Percentiles rank a stretch among this genome's conserved stretches.
These are phyloP conservation scores for Pichia paraexigua DNA, from an alignment of 805 yeast species.

Conservation along the genomic window DNA sequence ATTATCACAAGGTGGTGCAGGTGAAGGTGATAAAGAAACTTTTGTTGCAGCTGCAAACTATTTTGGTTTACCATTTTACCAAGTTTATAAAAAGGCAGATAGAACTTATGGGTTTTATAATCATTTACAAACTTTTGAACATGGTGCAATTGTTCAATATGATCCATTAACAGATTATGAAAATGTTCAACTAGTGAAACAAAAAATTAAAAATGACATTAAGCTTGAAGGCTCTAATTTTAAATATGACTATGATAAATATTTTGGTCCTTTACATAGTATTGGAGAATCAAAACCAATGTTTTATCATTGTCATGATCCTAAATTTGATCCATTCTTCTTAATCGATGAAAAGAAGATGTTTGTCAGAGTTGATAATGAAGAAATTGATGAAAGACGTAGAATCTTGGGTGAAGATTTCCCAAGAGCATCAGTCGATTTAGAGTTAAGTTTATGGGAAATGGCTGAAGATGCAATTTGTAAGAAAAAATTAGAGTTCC, in stretches of 20 bases:
- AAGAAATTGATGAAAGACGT: slow-evolving; percentile 16
- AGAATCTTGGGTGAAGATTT: slow-evolving; percentile 19
- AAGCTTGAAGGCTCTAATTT: slow-evolving; percentile 7
- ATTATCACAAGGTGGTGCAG: slow-evolving; percentile 53
- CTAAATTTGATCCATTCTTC: slow-evolving; percentile 41
- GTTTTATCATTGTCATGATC: slow-evolving; percentile 37
- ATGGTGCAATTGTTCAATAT: slow-evolving; percentile 25
- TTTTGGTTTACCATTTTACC: slow-evolving; percentile 39
- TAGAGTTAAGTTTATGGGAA: slow-evolving; percentile 19
- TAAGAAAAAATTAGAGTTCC: slow-evolving; percentile 13
- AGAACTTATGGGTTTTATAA: slow-evolving; percentile 23
- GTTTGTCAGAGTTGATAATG: slow-evolving; percentile 26
- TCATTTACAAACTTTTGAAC: slow-evolving; percentile 19
- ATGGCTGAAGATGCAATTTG: slow-evolving; percentile 25
- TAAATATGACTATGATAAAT: slow-evolving; percentile 12
- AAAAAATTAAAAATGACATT: slow-evolving; percentile 5
- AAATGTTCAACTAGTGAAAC: slow-evolving; percentile 7
- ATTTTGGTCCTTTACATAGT: slow-evolving; percentile 13
- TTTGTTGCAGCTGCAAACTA: slow-evolving; percentile 56
- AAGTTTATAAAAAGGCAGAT: slow-evolving; percentile 32
- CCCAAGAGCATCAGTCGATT: slow-evolving; percentile 11
- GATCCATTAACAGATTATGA: slow-evolving; percentile 22
- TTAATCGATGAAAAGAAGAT: slow-evolving; percentile 18
- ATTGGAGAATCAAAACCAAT: slow-evolving; percentile 15
- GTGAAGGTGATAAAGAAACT: slow-evolving; percentile 80